Evolutionary conservation across 1,284 basidiomycete genomes (phyloP), one percentile per base, ranked within the genome.

Genomic region (Somion occarium): DNA sequence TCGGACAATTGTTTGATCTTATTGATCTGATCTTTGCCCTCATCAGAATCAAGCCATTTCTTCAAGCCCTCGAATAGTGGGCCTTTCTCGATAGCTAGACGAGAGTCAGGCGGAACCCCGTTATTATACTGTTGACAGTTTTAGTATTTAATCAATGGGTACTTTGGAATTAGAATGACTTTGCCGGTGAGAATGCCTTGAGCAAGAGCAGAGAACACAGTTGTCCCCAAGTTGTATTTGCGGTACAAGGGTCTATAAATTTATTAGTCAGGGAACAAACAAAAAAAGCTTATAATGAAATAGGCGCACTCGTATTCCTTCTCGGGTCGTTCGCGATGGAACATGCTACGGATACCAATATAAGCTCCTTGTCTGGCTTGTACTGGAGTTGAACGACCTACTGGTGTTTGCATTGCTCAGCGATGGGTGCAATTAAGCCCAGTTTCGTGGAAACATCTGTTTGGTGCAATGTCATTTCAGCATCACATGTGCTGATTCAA

Each of bases 331-430:
- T 87, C 81, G 39, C 88, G 82, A 59, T 82, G 75, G 65, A 90
- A 76, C 76, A 87, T 78, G 64, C 78, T 83, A 57, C 39, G 45
- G 2, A n/a, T 26, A 22, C n/a, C 38, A 45, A 3, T 22, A 45
- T 50, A 5, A 39, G 24, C 20, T 11, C n/a, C n/a, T n/a, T n/a
- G n/a, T n/a, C n/a, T n/a, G n/a, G n/a, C n/a, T n/a, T n/a, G n/a
- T n/a, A n/a, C n/a, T n/a, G n/a, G n/a, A n/a, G n/a, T n/a, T n/a
- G n/a, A n/a, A 22, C 24, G 20, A 61, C 67, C 22, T 48, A 82
- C 81, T 82, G 69, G 61, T 85, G 82, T 63, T 88, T 78, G 60
- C 84, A 85, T 68, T 93, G 91, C 61, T 96, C 92, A 38, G 82
- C 85, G 46, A 85, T 77, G 2, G 91, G 91, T 1, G 78, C 76